phyloP scores from a whole-genome alignment of 495 filamentous ascomycete genomes.

The Pseudomonodictys pantanalensis region DNA sequence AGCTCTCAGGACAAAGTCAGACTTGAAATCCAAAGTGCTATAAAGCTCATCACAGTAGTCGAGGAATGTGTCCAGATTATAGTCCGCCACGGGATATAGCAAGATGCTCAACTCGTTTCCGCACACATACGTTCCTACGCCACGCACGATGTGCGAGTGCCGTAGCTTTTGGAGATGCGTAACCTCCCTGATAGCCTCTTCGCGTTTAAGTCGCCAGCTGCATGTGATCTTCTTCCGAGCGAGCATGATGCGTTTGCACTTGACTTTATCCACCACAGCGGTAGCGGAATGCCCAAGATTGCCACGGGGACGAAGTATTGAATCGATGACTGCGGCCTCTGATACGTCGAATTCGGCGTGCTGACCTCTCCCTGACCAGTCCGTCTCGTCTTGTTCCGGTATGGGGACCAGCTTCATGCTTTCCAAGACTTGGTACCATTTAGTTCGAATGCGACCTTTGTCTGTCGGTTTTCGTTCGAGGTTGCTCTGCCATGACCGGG shows the following conservation, averaged over 20 bases:
- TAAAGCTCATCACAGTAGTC: not conserved
- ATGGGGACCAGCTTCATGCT: no score
- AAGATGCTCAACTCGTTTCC: constrained; percentile 18
- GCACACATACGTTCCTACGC: constrained; percentile 27
- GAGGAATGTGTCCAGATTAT: constrained; percentile 23
- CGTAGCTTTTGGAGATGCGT: constrained; percentile 25
- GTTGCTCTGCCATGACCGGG: no score
- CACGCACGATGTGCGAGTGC: constrained; percentile 29
- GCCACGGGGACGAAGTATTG: constrained; percentile 6
- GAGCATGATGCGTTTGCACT: constrained; percentile 21
- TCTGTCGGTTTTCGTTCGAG: no score
- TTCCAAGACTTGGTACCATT: no score
- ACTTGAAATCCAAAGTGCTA: not conserved
- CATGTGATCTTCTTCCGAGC: constrained; percentile 27
- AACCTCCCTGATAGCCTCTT: constrained; percentile 29
- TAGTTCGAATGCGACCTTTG: no score
- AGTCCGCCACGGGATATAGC: constrained; percentile 29
- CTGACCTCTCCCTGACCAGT: constrained; percentile 22
- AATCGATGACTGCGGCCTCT: constrained; percentile 4
- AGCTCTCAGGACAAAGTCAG: constrained; percentile 6
- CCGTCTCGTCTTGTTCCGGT: constrained; percentile 13
- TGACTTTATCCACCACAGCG: constrained; percentile 29
- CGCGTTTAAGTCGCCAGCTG: constrained; percentile 5
- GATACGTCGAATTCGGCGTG: constrained; percentile 10
- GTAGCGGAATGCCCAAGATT: constrained; percentile 12